Conservation (phyloP, 352 stramenopile genomes). For the Phytophthora ohioensis region DNA sequence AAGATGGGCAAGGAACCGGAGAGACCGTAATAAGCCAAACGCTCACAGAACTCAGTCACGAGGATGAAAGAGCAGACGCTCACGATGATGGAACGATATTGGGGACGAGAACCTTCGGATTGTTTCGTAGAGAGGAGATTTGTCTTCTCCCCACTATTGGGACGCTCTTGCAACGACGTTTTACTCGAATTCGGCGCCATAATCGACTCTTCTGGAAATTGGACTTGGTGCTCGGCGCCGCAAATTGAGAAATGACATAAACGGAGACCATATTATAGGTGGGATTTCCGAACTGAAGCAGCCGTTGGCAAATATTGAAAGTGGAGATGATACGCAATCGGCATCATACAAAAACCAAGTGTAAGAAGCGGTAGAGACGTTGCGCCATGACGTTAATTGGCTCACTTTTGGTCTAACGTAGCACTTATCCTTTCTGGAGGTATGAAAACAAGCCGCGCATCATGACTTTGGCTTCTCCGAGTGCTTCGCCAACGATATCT, state of each 20-base stretch:
- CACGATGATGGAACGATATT: conserved; percentile 81
- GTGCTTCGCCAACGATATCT: conserved; percentile 86
- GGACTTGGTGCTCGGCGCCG: conserved; percentile 15
- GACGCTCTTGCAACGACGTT: conserved; percentile 18
- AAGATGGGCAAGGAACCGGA: conserved; percentile 89
- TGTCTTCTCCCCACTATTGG: conserved; percentile 20
- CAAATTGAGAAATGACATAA: conserved; percentile 31
- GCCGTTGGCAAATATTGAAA: conserved; percentile 14
- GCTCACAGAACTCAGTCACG: conserved; percentile 89
- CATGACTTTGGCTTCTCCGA: conserved; percentile 87
- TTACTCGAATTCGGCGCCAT: conserved; percentile 39
- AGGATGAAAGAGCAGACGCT: conserved; percentile 91
- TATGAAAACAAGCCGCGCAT: conserved; percentile 81
- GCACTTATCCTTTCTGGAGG: conserved; percentile 51
- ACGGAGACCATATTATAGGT: not conserved
- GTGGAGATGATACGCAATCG: conserved; percentile 5
- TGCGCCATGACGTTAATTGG: conserved; percentile 7
- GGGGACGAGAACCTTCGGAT: conserved; percentile 3
- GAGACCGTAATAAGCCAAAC: conserved; percentile 84
- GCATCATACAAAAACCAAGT: conserved; percentile 15
- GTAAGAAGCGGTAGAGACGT: conserved; percentile 14
- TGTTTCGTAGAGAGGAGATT: conserved; percentile 39
- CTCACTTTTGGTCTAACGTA: conserved; percentile 5
- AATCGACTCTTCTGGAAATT: no score
- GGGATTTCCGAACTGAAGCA: conserved; percentile 17